These are phyloP conservation scores for Rhododendron ovatum DNA, from an alignment of 148 eudicot species.

Conservation along the genomic window DNA sequence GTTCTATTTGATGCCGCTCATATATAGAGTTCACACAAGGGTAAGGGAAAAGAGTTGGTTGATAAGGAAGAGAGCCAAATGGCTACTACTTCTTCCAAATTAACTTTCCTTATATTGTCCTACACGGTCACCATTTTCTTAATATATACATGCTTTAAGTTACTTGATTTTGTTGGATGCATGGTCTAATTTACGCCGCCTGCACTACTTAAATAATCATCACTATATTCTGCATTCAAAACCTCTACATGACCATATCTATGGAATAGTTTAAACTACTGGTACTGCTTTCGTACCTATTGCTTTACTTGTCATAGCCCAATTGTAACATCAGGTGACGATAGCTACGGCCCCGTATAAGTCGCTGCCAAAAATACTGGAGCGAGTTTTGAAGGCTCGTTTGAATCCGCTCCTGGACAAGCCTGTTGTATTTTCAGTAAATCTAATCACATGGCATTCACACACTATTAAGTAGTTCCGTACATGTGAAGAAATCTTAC, in stretches of 20 bases:
- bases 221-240: neutral
- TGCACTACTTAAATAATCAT: neutral
- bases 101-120: neutral
- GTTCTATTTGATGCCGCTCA: neutral
- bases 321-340: slow-evolving; percentile 81
- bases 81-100: neutral
- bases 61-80: neutral
- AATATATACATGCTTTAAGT: neutral
- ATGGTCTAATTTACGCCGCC: neutral
- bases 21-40: neutral
- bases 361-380: slow-evolving; percentile 65
- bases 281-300: slow-evolving; percentile 34
- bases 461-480: neutral
- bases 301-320: slow-evolving; percentile 46
- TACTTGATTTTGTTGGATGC: neutral
- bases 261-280: neutral
- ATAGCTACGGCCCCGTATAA: slow-evolving; percentile 83
- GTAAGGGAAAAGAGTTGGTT: neutral
- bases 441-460: slow-evolving; percentile 17
- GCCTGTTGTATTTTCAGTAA: slow-evolving; percentile 44
- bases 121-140: neutral
- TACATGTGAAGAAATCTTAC: slow-evolving; percentile 34
- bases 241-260: neutral
- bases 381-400: slow-evolving; percentile 42
- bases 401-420: slow-evolving; percentile 73